phyloP scores from a whole-genome alignment of 2,329 filamentous ascomycete species.

The Geosmithia morbida region DNA sequence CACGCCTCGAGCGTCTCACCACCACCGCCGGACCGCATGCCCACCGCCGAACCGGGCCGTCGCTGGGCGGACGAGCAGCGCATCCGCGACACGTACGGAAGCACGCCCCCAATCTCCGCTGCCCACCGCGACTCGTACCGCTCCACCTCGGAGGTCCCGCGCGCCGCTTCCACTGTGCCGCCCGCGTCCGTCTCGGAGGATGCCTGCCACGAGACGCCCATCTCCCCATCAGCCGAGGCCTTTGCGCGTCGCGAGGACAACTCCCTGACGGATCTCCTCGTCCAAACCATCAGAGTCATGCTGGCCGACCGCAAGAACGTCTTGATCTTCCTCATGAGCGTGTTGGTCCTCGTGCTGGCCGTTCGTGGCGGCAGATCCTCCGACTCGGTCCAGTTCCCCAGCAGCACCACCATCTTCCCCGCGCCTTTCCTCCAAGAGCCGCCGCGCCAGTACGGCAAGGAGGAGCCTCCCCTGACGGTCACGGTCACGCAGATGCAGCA shows the following conservation, averaged over 20 bases:
- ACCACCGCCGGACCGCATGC: not conserved
- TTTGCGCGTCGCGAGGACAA: slow-evolving; percentile 23
- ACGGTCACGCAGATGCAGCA: slow-evolving; percentile 4
- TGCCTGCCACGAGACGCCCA: slow-evolving; percentile 4
- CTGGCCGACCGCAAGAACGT: slow-evolving; percentile 46
- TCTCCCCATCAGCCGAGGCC: slow-evolving; percentile 8
- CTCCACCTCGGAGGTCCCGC: not conserved
- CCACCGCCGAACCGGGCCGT: slow-evolving; percentile 13
- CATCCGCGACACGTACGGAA: slow-evolving; percentile 38
- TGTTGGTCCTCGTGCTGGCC: slow-evolving; percentile 38
- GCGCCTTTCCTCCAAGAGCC: not conserved
- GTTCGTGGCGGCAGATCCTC: slow-evolving; percentile 12
- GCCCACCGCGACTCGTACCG: not conserved
- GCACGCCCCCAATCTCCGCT: slow-evolving; percentile 8
- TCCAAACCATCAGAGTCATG: slow-evolving; percentile 37
- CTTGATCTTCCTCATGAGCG: slow-evolving; percentile 36
- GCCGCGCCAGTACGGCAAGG: not conserved
- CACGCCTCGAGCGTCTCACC: slow-evolving; percentile 4
- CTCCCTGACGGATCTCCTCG: slow-evolving; percentile 36
- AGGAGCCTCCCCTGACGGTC: slow-evolving; percentile 7
- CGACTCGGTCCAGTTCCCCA: not conserved
- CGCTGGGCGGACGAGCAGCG: slow-evolving; percentile 32
- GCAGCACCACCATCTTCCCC: slow-evolving; percentile 5
- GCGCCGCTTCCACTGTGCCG: not conserved
- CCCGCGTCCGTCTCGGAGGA: slow-evolving; percentile 4